Conservation (phyloP, 192 early-diverging fungal species). For the Umbelopsis ramanniana region DNA sequence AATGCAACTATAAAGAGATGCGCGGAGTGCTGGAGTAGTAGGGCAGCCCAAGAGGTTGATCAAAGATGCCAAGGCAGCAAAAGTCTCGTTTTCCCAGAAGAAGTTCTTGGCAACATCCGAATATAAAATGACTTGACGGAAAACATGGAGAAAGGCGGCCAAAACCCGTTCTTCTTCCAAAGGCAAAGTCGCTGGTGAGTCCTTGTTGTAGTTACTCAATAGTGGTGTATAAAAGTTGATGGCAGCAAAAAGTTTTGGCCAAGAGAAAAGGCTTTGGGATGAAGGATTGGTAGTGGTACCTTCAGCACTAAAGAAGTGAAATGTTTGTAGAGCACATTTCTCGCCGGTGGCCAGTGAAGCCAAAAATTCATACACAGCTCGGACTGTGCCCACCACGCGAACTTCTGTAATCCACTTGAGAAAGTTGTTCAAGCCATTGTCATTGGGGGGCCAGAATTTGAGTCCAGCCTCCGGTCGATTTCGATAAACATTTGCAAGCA, state of each 20-base stretch:
- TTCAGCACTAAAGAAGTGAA: slow-evolving; percentile 53
- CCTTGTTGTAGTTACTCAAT: slow-evolving; percentile 49
- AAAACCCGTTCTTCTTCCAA: slow-evolving; percentile 76
- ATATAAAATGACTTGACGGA: slow-evolving; percentile 77
- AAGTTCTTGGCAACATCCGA: slow-evolving; percentile 70
- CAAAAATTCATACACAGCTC: slow-evolving; percentile 82
- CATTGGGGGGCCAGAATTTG: slow-evolving; percentile 65
- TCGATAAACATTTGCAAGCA: slow-evolving; percentile 76
- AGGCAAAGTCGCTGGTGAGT: slow-evolving; percentile 47
- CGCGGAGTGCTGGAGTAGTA: slow-evolving; percentile 81
- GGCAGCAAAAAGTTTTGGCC: slow-evolving; percentile 78
- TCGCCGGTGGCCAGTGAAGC: slow-evolving; percentile 80
- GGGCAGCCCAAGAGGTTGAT: slow-evolving; percentile 82
- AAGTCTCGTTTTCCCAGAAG: slow-evolving; percentile 72
- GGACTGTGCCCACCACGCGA: slow-evolving; percentile 63
- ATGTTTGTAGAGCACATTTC: slow-evolving; percentile 63
- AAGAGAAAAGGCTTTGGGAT: slow-evolving; percentile 64
- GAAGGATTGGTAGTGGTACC: slow-evolving; percentile 24
- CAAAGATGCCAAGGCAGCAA: slow-evolving; percentile 69
- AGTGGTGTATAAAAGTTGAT: slow-evolving; percentile 67
- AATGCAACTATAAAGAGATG: slow-evolving; percentile 76
- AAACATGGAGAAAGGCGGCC: slow-evolving; percentile 75
- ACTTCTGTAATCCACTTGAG: slow-evolving; percentile 66
- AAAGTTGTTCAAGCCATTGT: slow-evolving; percentile 63
- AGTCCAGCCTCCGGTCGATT: slow-evolving; percentile 77